These are phyloP conservation scores for Pisolithus microcarpus DNA, from an alignment of 768 basidiomycete species.

Conservation along the genomic window DNA sequence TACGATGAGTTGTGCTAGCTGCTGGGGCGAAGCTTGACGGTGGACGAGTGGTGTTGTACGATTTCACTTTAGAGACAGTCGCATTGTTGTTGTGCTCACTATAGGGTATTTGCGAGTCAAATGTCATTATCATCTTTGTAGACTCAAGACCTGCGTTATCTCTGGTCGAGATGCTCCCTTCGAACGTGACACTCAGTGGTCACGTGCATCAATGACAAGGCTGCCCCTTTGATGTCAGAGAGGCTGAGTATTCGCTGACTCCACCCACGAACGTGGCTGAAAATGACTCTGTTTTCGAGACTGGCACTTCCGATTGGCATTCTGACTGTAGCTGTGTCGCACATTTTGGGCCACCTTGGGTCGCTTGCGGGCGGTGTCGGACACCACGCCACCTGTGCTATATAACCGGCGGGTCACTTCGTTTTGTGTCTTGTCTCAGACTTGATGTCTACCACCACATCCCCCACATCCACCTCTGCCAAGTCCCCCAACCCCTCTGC, in stretches of 20 bases:
- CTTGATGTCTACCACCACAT: slow-evolving; percentile 26
- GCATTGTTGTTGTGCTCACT: slow-evolving; percentile 12
- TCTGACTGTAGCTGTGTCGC: not conserved
- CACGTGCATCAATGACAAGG: slow-evolving; percentile 6
- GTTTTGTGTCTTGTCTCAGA: slow-evolving; percentile 3
- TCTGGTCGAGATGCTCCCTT: too few relatives aligned
- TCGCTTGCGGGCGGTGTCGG: slow-evolving; percentile 1
- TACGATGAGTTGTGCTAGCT: not conserved
- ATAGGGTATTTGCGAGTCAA: slow-evolving; percentile 16
- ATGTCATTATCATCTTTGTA: slow-evolving; percentile 7
- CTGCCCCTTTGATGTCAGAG: not conserved
- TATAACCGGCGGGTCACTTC: slow-evolving; percentile 19
- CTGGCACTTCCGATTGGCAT: not conserved
- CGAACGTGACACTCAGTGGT: slow-evolving; percentile 18
- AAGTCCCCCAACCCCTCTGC: slow-evolving; percentile 11
- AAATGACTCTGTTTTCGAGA: slow-evolving; percentile 3
- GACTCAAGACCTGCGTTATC: not conserved
- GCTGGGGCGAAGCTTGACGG: not conserved
- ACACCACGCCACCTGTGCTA: slow-evolving; percentile 19
- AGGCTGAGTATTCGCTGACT: slow-evolving; percentile 15
- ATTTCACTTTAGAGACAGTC: slow-evolving; percentile 19
- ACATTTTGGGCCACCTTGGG: not conserved
- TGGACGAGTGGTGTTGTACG: slow-evolving; percentile 15
- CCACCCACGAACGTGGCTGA: slow-evolving; percentile 11
- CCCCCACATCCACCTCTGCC: slow-evolving; percentile 9